phyloP scores from a whole-genome alignment of 352 stramenopile genomes.

The Halophytophthora batemanensis region DNA sequence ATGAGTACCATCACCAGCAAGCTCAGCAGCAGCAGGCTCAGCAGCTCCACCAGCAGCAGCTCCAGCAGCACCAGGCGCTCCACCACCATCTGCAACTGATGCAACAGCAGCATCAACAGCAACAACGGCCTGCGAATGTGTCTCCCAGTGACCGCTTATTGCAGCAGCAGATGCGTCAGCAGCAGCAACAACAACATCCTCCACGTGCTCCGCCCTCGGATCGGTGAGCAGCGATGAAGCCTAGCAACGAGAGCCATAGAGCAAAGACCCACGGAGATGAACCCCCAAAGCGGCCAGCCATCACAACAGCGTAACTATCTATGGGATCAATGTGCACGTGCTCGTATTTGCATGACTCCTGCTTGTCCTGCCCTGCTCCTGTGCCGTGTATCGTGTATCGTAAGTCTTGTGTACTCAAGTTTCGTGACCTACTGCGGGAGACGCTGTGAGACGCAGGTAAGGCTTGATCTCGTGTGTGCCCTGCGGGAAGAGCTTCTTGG shows the following conservation, averaged over 20 bases:
- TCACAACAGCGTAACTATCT: constrained; percentile 22
- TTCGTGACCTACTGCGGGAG: constrained; percentile 56
- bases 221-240: constrained; percentile 7
- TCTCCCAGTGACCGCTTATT: constrained; percentile 29
- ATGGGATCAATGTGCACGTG: constrained; percentile 28
- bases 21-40: constrained; percentile 30
- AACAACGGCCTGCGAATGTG: constrained; percentile 31
- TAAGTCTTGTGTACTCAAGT: constrained; percentile 21
- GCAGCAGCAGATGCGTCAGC: constrained; percentile 30
- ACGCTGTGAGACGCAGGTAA: constrained; percentile 74
- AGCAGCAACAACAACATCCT: constrained; percentile 21
- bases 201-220: constrained; percentile 24
- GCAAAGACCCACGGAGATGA: constrained; percentile 1
- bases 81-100: constrained; percentile 52
- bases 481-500: constrained; percentile 77
- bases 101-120: constrained; percentile 19
- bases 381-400: constrained; percentile 6
- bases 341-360: constrained; percentile 15
- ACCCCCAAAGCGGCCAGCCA: background rate
- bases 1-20: constrained; percentile 30
- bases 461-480: constrained; percentile 82
- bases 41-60: constrained; percentile 45
- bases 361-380: constrained; percentile 3
- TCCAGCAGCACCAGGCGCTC: constrained; percentile 48
- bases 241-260: constrained; percentile 13